phyloP scores from a whole-genome alignment of 306 rosid genomes.

The Cucurbita moschata region DNA sequence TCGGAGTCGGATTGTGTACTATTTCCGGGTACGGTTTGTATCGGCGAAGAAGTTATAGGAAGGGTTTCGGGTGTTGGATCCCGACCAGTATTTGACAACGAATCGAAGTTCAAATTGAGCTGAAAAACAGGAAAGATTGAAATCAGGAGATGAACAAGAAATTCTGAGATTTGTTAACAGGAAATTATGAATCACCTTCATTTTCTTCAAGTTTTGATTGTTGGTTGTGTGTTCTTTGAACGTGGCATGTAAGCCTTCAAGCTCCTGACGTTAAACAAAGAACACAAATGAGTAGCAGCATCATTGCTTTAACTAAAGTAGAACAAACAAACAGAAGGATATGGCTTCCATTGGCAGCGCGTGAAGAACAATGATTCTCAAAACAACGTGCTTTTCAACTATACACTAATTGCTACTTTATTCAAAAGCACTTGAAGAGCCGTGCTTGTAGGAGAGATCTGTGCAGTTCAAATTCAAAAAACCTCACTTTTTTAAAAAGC shows the following conservation, averaged over 20 bases:
- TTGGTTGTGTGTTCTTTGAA: conserved; percentile 5
- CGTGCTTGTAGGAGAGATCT: background rate
- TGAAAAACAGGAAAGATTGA: background rate
- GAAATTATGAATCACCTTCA: conserved; percentile 5
- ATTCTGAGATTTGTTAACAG: background rate
- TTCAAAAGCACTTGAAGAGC: background rate
- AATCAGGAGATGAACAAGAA: background rate
- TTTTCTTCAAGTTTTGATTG: conserved; percentile 10
- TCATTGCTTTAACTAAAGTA: background rate
- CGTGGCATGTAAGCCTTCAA: conserved; percentile 3
- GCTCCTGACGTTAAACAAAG: conserved; percentile 1
- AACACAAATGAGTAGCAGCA: background rate
- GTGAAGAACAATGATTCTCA: background rate
- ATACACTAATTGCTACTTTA: background rate
- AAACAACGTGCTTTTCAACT: background rate
- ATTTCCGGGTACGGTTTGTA: background rate
- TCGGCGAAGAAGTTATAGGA: background rate
- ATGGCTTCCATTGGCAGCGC: background rate
- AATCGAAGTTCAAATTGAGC: background rate
- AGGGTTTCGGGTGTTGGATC: background rate
- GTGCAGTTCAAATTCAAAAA: background rate
- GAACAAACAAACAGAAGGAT: background rate
- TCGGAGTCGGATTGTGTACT: background rate
- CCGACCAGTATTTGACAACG: background rate
- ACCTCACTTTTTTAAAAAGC: background rate